Evolutionary conservation across 805 yeast genomes (phyloP).

Genomic region (Vanderwaltozyma yarrowii): DNA sequence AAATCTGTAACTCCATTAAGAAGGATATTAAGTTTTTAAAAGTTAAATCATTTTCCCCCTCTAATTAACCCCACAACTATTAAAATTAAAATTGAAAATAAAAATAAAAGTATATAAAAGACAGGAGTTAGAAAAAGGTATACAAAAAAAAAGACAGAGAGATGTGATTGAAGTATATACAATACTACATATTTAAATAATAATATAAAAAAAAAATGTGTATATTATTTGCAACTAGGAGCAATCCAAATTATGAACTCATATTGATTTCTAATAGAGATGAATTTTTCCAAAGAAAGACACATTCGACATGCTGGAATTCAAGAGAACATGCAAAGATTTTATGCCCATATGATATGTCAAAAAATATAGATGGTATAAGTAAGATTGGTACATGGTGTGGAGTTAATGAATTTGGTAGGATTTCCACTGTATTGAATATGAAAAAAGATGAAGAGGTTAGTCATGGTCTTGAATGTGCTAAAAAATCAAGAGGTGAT

Average conservation of each 20-base stretch:
- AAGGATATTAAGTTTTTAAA: no score
- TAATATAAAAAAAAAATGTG: slow-evolving; percentile 47
- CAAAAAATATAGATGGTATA: slow-evolving; percentile 16
- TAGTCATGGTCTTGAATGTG: background rate
- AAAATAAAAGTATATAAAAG: no score
- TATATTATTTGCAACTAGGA: slow-evolving; percentile 56
- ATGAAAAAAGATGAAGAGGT: slow-evolving; percentile 36
- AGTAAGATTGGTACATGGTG: slow-evolving; percentile 86
- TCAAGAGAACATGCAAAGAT: slow-evolving; percentile 23
- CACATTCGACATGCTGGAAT: slow-evolving; percentile 43
- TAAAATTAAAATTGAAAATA: no score
- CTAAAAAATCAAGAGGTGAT: slow-evolving; percentile 34
- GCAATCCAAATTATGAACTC: slow-evolving; percentile 65
- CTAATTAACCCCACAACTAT: no score
- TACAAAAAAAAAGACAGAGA: no score
- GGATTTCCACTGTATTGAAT: slow-evolving; percentile 67
- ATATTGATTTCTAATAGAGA: slow-evolving; percentile 78
- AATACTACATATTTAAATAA: no score
- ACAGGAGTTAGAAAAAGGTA: no score
- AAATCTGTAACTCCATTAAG: no score
- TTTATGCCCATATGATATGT: slow-evolving; percentile 66
- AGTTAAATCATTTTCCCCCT: no score
- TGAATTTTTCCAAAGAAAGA: slow-evolving; percentile 68
- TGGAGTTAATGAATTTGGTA: slow-evolving; percentile 52
- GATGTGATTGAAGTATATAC: no score